Conservation (phyloP, 148 eudicot genomes). For the Pouteria glomerata region DNA sequence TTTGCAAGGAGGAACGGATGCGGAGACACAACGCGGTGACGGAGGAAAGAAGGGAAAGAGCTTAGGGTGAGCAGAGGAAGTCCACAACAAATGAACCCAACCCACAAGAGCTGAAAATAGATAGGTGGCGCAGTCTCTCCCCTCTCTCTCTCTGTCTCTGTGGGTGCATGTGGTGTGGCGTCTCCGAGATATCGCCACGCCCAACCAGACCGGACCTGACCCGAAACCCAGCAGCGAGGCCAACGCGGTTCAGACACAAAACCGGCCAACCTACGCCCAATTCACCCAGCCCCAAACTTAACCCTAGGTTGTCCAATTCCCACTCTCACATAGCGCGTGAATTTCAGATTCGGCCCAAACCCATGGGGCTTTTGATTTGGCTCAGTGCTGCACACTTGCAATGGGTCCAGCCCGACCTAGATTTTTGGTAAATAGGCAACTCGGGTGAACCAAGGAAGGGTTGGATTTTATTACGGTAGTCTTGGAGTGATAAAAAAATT, state of each 20-base stretch:
- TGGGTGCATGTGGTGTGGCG: background rate
- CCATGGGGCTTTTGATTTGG: too few relatives aligned
- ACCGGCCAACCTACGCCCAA: background rate
- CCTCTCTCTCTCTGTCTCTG: background rate
- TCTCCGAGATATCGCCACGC: background rate
- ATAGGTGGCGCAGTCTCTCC: background rate
- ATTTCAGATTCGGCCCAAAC: too few relatives aligned
- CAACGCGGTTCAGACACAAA: constrained; percentile 1
- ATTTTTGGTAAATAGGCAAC: too few relatives aligned
- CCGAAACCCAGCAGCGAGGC: constrained; percentile 1
- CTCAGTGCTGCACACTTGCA: too few relatives aligned
- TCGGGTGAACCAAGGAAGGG: too few relatives aligned
- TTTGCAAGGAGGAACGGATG: too few relatives aligned
- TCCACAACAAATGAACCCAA: background rate
- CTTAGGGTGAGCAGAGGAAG: background rate
- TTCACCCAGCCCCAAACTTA: background rate
- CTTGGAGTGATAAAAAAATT: too few relatives aligned
- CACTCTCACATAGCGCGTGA: too few relatives aligned
- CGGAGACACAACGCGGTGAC: background rate
- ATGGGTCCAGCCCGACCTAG: too few relatives aligned
- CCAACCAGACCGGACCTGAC: constrained; percentile 3
- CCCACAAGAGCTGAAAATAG: background rate
- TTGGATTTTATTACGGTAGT: too few relatives aligned
- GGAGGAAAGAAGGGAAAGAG: background rate
- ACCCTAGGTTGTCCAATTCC: background rate